A percentile compares a stretch with the other conserved stretches of the same genome.
These are phyloP conservation scores for Vitis hybrid DNA, from an alignment of 177 flowering plant species.

Conservation along the genomic window DNA sequence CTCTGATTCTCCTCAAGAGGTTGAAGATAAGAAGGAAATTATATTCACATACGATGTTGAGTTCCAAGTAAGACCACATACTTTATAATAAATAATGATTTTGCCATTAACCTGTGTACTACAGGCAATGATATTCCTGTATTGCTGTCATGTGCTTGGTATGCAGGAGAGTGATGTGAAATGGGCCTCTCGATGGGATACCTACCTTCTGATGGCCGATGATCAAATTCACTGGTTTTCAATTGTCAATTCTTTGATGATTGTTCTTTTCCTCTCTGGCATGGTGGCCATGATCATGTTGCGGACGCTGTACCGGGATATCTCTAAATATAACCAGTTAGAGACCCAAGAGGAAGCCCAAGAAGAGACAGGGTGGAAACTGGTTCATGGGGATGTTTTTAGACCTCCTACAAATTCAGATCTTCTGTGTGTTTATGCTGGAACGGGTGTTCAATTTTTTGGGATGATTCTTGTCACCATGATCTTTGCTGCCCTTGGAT, in stretches of 20 bases:
- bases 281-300: constrained; percentile 97
- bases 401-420: constrained; percentile 78
- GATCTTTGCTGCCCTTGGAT: constrained; percentile 85
- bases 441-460: constrained; percentile 87
- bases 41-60: constrained; percentile 93
- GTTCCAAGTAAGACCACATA: constrained; percentile 49
- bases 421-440: constrained; percentile 81
- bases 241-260: constrained; percentile 87
- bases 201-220: constrained; percentile 85
- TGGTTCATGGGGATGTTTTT: constrained; percentile 93
- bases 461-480: constrained; percentile 89
- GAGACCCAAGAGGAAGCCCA: constrained; percentile 95
- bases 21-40: constrained; percentile 72
- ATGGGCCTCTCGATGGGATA: constrained; percentile 97
- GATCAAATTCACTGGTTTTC: constrained; percentile 98
- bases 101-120: not conserved
- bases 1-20: constrained; percentile 83
- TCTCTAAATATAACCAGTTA: constrained; percentile 83
- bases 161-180: constrained; percentile 68
- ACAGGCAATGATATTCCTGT: not conserved
- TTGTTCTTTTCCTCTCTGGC: constrained; percentile 91
- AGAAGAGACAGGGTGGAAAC: constrained; percentile 94
- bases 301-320: constrained; percentile 85
- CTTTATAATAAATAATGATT: not conserved
- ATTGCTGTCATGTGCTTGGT: not conserved